These are phyloP conservation scores for Pythium sukuiense DNA, from an alignment of 352 stramenopile genomes.

Conservation along the genomic window DNA sequence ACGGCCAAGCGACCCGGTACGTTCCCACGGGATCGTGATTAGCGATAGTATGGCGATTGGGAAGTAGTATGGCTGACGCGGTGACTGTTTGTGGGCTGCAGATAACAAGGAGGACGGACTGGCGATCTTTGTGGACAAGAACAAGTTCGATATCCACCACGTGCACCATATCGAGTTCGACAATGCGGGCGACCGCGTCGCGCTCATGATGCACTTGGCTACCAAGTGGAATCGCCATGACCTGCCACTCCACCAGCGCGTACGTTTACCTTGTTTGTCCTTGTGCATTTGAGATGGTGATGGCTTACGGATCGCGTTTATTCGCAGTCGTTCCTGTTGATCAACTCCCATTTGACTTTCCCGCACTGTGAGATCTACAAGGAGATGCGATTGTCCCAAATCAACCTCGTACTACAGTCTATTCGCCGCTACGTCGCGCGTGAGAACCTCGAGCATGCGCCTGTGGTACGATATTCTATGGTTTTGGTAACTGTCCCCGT, in stretches of 20 bases:
- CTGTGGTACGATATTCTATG: constrained; percentile 42
- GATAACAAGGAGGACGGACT: constrained; percentile 79
- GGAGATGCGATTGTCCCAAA: constrained; percentile 75
- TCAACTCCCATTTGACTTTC: constrained; percentile 88
- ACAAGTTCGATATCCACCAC: constrained; percentile 78
- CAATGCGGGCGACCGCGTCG: constrained; percentile 78
- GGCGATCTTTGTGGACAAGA: constrained; percentile 72
- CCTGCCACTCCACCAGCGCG: constrained; percentile 48
- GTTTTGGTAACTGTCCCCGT: constrained; percentile 3
- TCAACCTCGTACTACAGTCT: constrained; percentile 71
- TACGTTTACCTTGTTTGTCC: constrained; percentile 21
- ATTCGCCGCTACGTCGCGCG: constrained; percentile 66
- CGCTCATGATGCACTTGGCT: constrained; percentile 78
- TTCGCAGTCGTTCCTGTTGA: constrained; percentile 64
- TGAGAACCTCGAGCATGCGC: constrained; percentile 64
- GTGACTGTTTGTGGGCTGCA: constrained; percentile 1
- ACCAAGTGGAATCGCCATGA: constrained; percentile 73
- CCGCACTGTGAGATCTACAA: constrained; percentile 80
- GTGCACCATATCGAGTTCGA: constrained; percentile 73
- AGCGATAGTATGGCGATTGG: background rate
- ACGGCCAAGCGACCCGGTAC: constrained; percentile 63
- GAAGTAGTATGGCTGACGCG: background rate
- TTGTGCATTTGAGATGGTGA: background rate
- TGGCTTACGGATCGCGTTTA: background rate
- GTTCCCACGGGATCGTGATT: background rate